Base-by-base conservation (phyloP, 257 asterid genomes). In the Linderniella brevidens region DNA sequence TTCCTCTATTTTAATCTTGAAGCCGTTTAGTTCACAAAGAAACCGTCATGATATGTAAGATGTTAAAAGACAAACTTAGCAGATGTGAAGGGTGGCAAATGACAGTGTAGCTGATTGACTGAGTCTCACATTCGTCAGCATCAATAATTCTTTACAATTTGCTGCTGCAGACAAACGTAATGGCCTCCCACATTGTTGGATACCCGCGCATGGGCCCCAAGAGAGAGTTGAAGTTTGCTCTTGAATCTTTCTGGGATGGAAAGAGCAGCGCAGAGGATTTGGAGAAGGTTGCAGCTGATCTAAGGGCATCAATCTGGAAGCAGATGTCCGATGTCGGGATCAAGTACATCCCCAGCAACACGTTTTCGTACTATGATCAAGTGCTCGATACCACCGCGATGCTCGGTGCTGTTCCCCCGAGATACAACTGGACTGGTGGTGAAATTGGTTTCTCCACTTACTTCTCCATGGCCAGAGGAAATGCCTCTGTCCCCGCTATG, bases 101-200 rank as follows among this genome's bases (percentile, higher is more conserved):
- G n/a, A n/a, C n/a, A n/a, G n/a, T n/a, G n/a, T n/a, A n/a, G n/a
- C 3, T 25, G 32, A 25, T 25, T 25, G 32, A 25, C 32, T 25
- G 19, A n/a, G 49, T 45, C 17, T 13, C 29, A 12, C 3, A 9
- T 45, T 38, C 29, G 1, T 5, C 20, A 4, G 8, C 19, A n/a
- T 12, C 3, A 5, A 13, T 50, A 1, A 8, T 50, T 42, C 16
- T 50, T 9, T 35, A 16, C 8, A 13, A 16, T 11, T 29, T 53
- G 54, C 35, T 57, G 39, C 41, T 43, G 15, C 52, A 16, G 16
- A 54, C 13, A 66, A 68, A 76, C 65, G 68, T 41, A 52, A 72
- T 72, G 80, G 76, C 80, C n/a, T 72, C 80, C 37, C 80, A 68
- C 61, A 66, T 72, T 51, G 80, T 72, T 58, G 80, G 80, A 65